These are phyloP conservation scores for Pythium brachiatum DNA, from an alignment of 352 stramenopile genomes.

Conservation along the genomic window DNA sequence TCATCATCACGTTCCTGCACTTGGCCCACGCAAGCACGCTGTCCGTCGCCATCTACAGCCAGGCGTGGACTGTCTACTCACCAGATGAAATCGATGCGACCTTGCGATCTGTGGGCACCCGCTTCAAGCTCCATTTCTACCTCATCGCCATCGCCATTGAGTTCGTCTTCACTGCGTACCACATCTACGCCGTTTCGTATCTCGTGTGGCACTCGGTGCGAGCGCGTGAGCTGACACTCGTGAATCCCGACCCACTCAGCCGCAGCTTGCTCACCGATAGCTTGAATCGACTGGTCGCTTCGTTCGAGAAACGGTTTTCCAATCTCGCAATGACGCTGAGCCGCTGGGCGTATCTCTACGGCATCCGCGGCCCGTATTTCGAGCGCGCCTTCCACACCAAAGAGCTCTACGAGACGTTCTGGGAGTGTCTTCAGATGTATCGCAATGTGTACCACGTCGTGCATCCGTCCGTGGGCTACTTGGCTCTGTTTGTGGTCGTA, in stretches of 20 bases:
- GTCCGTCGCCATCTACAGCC: background rate
- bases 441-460: slow-evolving; percentile 4
- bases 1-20: slow-evolving; percentile 6
- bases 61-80: background rate
- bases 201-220: background rate
- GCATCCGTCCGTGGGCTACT: background rate
- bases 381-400: slow-evolving; percentile 15
- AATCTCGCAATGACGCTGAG: background rate
- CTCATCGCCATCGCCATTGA: background rate
- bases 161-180: background rate
- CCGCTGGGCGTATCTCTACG: slow-evolving; percentile 6
- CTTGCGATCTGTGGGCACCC: background rate
- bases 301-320: background rate
- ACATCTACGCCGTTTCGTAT: background rate
- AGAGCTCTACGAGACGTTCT: slow-evolving; percentile 16
- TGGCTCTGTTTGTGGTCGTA: slow-evolving; percentile 8
- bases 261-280: background rate
- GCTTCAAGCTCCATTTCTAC: background rate
- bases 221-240: slow-evolving; percentile 1
- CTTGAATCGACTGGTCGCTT: background rate
- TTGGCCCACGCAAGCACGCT: background rate
- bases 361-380: slow-evolving; percentile 18
- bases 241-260: background rate
- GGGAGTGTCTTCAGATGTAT: slow-evolving; percentile 10
- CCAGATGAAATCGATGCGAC: background rate